Base-by-base conservation (phyloP, 305 asterid species). In the Fraxinus platypoda region DNA sequence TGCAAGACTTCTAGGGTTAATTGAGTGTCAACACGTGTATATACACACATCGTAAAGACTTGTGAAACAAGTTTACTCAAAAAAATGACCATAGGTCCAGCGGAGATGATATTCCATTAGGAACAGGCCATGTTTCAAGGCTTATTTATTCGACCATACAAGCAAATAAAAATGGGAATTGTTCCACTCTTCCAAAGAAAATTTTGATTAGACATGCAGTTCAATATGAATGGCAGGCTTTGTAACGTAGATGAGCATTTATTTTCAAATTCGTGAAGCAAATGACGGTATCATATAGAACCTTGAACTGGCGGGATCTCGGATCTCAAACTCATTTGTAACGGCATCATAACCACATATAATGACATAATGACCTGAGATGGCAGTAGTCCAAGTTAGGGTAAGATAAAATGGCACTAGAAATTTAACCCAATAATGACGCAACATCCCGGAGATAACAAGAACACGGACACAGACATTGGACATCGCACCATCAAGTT, bases 261-360 rank as follows among this genome's bases (percentile, higher is more conserved):
- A 68, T 15, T 84, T 8, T 62, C 34, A 6, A n/a, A 9, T 15
- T 30, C 28, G 26, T 23, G 31, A 66, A 75, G 57, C 15, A 76
- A 52, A 78, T 13, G 66, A 2, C 78, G 77, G 33, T 52, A 82
- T 46, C 30, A 23, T n/a, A 15, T 28, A 54, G 78, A 84, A 95
- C 98, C 97, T 91, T 84, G 98, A 90, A 91, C 98, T 92, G 81
- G 97, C 95, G 31, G 99, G 99, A 90, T 95, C 99, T 82, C 99
- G 97, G 84, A 95, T 94, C 93, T 95, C 99, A 90, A 95, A 95
- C 88, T 94, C 97, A 35, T 93, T 83, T 75, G 92, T 83, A 34
- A 85, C 91, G 80, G 94, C 81, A 84, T 94, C 97, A 79, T 94
- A 95, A 78, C 98, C 98, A 87, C 98, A 95, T 17, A 95, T 91